Evolutionary conservation across 495 filamentous ascomycete species (phyloP).

Genomic region (Penicillium soppii): DNA sequence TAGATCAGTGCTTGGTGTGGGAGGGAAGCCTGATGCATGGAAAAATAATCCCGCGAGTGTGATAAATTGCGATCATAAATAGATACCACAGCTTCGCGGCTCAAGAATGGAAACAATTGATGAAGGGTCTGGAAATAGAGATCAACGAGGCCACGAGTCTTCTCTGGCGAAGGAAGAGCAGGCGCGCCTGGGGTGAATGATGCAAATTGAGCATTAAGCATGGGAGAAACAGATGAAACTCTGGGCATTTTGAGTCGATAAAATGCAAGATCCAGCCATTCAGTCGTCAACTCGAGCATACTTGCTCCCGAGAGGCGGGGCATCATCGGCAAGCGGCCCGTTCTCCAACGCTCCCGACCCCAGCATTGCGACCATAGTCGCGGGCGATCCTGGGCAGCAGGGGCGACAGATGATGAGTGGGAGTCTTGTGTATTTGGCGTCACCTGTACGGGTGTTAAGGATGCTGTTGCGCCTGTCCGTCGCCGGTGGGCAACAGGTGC

Average conservation of each 20-base stretch:
- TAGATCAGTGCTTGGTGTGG: constrained; percentile 1
- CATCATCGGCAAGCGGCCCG: constrained; percentile 13
- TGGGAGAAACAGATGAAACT: constrained; percentile 2
- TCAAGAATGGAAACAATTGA: constrained; percentile 3
- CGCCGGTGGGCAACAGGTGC: constrained; percentile 3
- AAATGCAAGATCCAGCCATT: constrained; percentile 15
- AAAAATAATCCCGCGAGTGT: neutral
- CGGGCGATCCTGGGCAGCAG: constrained; percentile 5
- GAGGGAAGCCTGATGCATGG: neutral
- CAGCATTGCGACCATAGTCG: constrained; percentile 13
- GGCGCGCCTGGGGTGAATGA: neutral
- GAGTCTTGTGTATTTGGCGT: neutral
- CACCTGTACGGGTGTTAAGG: neutral
- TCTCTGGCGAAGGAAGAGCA: neutral
- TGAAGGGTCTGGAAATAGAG: neutral
- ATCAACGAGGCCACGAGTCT: neutral
- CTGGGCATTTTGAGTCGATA: constrained; percentile 7
- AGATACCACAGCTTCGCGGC: neutral
- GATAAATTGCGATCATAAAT: neutral
- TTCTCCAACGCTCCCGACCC: constrained; percentile 14
- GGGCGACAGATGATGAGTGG: neutral
- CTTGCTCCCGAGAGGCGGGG: constrained; percentile 10
- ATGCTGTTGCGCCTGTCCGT: neutral
- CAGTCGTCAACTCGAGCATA: constrained; percentile 11
- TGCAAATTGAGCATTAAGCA: constrained; percentile 1